Base-by-base conservation (phyloP, 768 basidiomycete genomes). In the Cystofilobasidium bisporidii region DNA sequence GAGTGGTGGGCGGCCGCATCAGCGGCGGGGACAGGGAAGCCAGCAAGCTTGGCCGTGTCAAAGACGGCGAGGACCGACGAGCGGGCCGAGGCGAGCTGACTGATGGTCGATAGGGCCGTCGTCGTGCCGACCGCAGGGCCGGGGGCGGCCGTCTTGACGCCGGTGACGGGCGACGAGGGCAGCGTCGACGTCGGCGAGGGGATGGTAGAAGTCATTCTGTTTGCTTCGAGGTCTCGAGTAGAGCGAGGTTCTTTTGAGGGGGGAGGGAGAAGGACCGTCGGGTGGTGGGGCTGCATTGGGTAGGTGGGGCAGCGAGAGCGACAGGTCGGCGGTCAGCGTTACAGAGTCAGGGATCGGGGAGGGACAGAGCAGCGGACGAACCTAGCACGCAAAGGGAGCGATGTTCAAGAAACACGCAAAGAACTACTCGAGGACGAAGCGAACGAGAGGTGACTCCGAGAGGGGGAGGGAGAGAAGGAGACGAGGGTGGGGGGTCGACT, bases 41-140 rank as follows among this genome's bases (percentile, higher is more conserved):
- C 68, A 22, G 68, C 68, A 50, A 69, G 68, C 47, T 60, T 61
- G 58, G 63, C 68, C 4, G 68, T 69, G 57, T 69, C 68, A 38
- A 69, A 69, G 57, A 69, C 41, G 43, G 63, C 68, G 26, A 64
- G 63, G 20, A 69, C 11, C 30, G 68, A 40, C 22, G 63, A 64
- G 53, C 61, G 58, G 30, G 47, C 41, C 15, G 48, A 24, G 40
- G 68, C 68, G 40, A 61, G 58, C 41, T 60, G 57, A 26, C 45
- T 60, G 45, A 64, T 53, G 24, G 45, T 32, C 40, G 53, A 50
- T 26, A 65, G 58, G 4, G 63, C 56, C 32, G 63, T 58, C 2
- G 68, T 69, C 36, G 61, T 32, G 41, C 20, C 20, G 63, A 55
- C 24, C 20, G n/a, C 14, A n/a, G 41, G 2, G 64, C 10, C 40